Percentiles rank a stretch among this genome's conserved stretches.
These are phyloP conservation scores for Ustilago bromivora DNA, from an alignment of 1,284 basidiomycete species.

Conservation along the genomic window DNA sequence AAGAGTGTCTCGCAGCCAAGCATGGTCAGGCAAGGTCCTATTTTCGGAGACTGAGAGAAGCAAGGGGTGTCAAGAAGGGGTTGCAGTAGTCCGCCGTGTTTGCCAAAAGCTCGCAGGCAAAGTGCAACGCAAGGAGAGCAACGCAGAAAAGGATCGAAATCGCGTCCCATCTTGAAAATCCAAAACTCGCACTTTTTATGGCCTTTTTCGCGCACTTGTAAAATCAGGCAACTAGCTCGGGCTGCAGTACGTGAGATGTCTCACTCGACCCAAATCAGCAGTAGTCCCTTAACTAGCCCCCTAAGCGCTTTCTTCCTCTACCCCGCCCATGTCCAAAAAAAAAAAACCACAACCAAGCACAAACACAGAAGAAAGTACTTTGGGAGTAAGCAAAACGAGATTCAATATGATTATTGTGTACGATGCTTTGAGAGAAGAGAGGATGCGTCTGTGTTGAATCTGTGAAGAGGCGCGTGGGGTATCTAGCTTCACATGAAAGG, in stretches of 20 bases:
- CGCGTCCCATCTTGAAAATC: constrained; percentile 1
- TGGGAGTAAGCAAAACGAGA: not conserved
- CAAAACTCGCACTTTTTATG: not conserved
- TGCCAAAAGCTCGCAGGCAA: not conserved
- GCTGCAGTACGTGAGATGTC: not conserved
- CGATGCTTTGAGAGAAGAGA: constrained; percentile 5
- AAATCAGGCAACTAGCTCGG: not conserved
- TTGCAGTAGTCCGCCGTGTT: not conserved
- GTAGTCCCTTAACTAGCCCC: not conserved
- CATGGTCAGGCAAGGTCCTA: not conserved
- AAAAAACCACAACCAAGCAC: not conserved
- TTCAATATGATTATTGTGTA: constrained; percentile 1
- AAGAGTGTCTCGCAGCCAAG: not conserved
- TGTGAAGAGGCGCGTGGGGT: constrained; percentile 4
- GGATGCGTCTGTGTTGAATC: constrained; percentile 4
- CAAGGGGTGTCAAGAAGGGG: not conserved
- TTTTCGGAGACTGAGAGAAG: not conserved
- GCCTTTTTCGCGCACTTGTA: not conserved
- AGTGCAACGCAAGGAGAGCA: not conserved
- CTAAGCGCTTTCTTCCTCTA: not conserved
- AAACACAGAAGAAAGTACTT: not conserved
- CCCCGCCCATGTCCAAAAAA: not conserved
- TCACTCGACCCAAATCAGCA: constrained; percentile 6
- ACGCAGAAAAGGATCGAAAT: not conserved
- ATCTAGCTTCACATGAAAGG: constrained; percentile 12